Evolutionary conservation across 2,329 filamentous ascomycete species (phyloP), one percentile per base, ranked within the genome.

Genomic region (Aspergillus ochraceoroseus): DNA sequence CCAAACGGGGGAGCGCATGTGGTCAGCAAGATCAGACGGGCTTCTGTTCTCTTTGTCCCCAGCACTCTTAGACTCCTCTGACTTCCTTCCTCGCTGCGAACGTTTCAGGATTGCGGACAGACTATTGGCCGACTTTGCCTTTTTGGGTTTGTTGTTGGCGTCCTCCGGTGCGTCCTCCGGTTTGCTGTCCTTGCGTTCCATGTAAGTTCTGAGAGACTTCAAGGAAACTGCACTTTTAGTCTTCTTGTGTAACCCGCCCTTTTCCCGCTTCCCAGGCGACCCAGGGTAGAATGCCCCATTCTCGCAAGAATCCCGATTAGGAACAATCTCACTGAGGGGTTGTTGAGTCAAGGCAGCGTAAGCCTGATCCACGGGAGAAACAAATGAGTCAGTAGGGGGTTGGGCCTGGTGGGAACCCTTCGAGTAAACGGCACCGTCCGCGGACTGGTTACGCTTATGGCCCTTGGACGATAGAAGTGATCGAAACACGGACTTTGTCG

Each of bases 21-120:
- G 65, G 27, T 68, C 65, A 11, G 63, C 59, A 5, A 64, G 56
- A 8, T 70, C 66, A 1, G 72, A 69, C 3, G 85, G 86, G 20
- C 77, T 82, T 38, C 74, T 76, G 61, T 95, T 95, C 64, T 95
- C 88, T 65, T 94, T 94, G 62, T 90, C 82, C 55, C 77, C 82
- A 18, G 63, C 65, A 27, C 67, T 63, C 26, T 69, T 71, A 15
- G 70, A 64, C 38, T 73, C 70, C 5, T 79, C 75, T 8, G 78
- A 75, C 47, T 78, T 76, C 15, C 83, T 65, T 49, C 79, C 82
- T 56, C 82, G 86, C 38, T 81, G 74, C 7, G 86, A 87, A 41
- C 83, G 82, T 41, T 80, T 80, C 36, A 95, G 75, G 39, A 95
- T 75, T 3, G 76, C 80, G 0, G 80, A 79, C n/a, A 96, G 73